phyloP scores from a whole-genome alignment of 495 filamentous ascomycete genomes.

The Xylaria venustula region DNA sequence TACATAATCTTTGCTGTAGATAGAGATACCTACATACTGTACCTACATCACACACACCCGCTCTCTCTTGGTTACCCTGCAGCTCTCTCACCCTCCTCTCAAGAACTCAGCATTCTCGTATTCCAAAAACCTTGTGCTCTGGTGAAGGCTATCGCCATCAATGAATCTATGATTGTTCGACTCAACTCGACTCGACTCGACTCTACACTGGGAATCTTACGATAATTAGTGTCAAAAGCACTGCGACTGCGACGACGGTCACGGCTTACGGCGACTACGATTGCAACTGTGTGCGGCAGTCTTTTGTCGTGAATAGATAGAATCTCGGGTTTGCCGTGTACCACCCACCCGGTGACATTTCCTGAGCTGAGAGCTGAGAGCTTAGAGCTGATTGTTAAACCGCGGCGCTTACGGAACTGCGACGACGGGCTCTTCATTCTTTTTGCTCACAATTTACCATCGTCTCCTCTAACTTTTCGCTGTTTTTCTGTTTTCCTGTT shows the following conservation, averaged over 20 bases:
- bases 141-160: too few species aligned
- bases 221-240: not conserved
- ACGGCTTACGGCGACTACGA: too few species aligned
- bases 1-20: too few species aligned
- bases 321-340: constrained; percentile 3
- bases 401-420: not conserved
- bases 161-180: too few species aligned
- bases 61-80: not conserved
- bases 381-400: not conserved
- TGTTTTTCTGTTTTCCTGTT: not conserved
- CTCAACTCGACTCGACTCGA: not conserved
- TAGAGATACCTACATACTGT: too few species aligned
- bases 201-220: not conserved
- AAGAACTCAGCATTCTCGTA: not conserved
- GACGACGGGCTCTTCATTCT: not conserved
- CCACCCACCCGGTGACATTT: not conserved
- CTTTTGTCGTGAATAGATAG: not conserved
- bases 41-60: not conserved
- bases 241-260: not conserved
- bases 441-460: too few species aligned
- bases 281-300: too few species aligned
- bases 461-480: not conserved
- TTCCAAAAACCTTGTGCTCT: constrained; percentile 1
- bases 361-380: constrained; percentile 4
- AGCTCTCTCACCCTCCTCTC: not conserved